A percentile compares a stretch with the other conserved stretches of the same genome.
Evolutionary conservation across 2,329 filamentous ascomycete genomes (phyloP).

Genomic region (Apiospora saccharicola): DNA sequence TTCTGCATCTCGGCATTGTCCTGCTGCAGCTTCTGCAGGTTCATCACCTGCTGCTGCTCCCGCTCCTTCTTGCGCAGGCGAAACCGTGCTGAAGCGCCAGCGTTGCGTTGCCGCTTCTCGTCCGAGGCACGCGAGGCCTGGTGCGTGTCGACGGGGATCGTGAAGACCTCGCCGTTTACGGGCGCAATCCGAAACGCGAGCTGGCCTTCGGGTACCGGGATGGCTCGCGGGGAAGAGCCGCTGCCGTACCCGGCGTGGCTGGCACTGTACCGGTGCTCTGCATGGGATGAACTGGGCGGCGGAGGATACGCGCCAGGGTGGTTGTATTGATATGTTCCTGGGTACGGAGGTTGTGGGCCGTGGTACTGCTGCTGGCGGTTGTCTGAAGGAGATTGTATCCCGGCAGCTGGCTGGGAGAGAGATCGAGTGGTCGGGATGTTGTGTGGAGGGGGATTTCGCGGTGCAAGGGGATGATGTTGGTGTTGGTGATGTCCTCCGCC

Average conservation of each 20-base stretch:
- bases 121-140: slow-evolving; percentile 84
- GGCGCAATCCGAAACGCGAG: slow-evolving; percentile 39
- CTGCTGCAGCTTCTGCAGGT: slow-evolving; percentile 73
- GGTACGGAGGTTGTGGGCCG: slow-evolving; percentile 9
- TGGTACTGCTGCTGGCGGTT: slow-evolving; percentile 6
- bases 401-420: slow-evolving; percentile 36
- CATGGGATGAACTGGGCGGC: slow-evolving; percentile 25
- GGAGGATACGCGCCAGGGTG: slow-evolving; percentile 31
- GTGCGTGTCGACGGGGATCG: slow-evolving; percentile 78
- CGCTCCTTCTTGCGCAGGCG: slow-evolving; percentile 83
- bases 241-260: neutral
- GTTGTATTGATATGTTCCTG: slow-evolving; percentile 21
- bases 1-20: slow-evolving; percentile 71
- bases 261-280: neutral
- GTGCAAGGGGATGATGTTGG: slow-evolving; percentile 34
- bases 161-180: slow-evolving; percentile 52
- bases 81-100: slow-evolving; percentile 84
- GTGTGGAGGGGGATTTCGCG: neutral
- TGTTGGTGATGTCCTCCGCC: slow-evolving; percentile 28
- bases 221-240: neutral
- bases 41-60: slow-evolving; percentile 74
- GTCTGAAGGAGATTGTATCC: neutral
- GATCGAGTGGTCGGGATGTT: slow-evolving; percentile 34
- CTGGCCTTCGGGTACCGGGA: slow-evolving; percentile 40
- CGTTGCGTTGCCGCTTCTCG: slow-evolving; percentile 86